Conservation (phyloP, 257 asterid genomes). For the Paulownia fortunei region DNA sequence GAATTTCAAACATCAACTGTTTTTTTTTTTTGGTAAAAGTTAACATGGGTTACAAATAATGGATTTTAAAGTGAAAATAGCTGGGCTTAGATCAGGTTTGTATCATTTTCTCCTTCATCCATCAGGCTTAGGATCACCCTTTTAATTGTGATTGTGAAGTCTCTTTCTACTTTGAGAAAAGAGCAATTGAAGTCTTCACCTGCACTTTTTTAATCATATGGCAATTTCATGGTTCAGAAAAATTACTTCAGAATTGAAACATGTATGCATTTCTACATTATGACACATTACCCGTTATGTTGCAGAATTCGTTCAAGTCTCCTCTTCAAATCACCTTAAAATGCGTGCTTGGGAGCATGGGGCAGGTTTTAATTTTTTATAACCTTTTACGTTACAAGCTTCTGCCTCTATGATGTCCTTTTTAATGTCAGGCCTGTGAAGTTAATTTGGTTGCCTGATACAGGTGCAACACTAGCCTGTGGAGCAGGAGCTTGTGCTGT, state of each 20-base stretch:
- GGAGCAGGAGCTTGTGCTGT: constrained; percentile 93
- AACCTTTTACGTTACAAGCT: neutral
- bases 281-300: neutral
- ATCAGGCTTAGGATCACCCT: neutral
- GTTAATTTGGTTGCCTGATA: constrained; percentile 15
- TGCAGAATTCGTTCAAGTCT: constrained; percentile 85
- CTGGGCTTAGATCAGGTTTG: too few species aligned
- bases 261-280: neutral
- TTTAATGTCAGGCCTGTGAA: too few species aligned
- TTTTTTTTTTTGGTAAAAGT: neutral
- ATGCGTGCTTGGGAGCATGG: constrained; percentile 99
- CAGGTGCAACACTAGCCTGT: constrained; percentile 89
- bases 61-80: constrained; percentile 8
- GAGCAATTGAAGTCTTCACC: neutral
- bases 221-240: neutral
- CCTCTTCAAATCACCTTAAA: constrained; percentile 73
- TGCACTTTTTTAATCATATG: neutral
- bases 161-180: neutral
- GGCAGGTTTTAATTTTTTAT: constrained; percentile 67
- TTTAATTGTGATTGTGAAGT: neutral
- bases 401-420: neutral
- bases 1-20: neutral
- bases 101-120: neutral
- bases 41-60: neutral
- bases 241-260: neutral